phyloP scores from a whole-genome alignment of 2,329 filamentous ascomycete genomes.

The Corniculantispora saksenae region DNA sequence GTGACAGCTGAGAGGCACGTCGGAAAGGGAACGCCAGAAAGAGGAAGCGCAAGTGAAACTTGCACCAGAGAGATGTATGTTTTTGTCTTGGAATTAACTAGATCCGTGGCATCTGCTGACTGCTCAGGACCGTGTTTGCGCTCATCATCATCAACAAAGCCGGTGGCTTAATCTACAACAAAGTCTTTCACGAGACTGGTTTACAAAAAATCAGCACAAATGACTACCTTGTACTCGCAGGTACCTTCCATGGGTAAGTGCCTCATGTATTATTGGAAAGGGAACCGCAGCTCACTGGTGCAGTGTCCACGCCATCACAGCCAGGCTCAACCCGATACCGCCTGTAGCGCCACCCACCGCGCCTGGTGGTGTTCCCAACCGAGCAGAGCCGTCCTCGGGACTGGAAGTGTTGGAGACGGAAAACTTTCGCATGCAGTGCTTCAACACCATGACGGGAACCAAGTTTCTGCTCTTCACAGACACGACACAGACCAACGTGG shows the following conservation, averaged over 20 bases:
- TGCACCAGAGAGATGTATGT: constrained; percentile 3
- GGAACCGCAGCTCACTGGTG: constrained; percentile 18
- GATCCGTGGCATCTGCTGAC: neutral
- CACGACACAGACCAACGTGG: constrained; percentile 81
- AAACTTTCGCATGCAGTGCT: constrained; percentile 94
- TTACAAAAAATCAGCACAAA: constrained; percentile 90
- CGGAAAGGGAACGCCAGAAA: neutral
- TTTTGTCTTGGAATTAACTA: neutral
- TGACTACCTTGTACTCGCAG: constrained; percentile 93
- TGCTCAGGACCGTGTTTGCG: constrained; percentile 81
- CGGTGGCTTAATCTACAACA: constrained; percentile 93
- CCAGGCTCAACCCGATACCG: constrained; percentile 61
- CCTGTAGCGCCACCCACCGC: constrained; percentile 34
- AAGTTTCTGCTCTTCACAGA: constrained; percentile 98
- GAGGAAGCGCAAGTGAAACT: no score
- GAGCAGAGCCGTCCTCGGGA: constrained; percentile 70
- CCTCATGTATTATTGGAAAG: neutral
- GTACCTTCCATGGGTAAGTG: constrained; percentile 91
- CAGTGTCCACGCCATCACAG: constrained; percentile 70
- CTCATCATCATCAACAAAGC: constrained; percentile 99
- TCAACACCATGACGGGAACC: constrained; percentile 88
- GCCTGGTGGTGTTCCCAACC: constrained; percentile 42
- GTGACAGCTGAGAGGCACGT: neutral
- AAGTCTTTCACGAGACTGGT: constrained; percentile 82
- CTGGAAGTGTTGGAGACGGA: constrained; percentile 92